These are phyloP conservation scores for Daldinia bambusicola DNA, from an alignment of 495 filamentous ascomycete genomes.

Conservation along the genomic window DNA sequence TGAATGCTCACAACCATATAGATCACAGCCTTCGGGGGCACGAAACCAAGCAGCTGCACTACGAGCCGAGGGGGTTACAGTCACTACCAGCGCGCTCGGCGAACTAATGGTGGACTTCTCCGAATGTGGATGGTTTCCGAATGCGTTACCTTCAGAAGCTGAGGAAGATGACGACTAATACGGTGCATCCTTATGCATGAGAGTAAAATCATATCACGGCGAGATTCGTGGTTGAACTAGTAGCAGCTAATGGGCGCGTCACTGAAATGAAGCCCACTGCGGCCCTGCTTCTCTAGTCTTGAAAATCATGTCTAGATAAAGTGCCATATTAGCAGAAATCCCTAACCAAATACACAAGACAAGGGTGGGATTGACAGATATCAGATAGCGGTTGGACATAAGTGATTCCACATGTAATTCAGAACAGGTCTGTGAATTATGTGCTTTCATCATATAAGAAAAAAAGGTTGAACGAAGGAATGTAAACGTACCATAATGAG, in stretches of 20 bases:
- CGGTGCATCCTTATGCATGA: neutral
- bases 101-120: constrained; percentile 75
- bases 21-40: constrained; percentile 72
- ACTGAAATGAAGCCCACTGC: neutral
- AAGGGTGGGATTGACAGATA: constrained; percentile 33
- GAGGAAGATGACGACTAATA: constrained; percentile 28
- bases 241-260: neutral
- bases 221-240: neutral
- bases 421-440: constrained; percentile 86
- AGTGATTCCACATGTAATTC: constrained; percentile 70
- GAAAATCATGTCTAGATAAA: neutral
- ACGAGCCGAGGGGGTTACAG: constrained; percentile 74
- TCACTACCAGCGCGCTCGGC: constrained; percentile 70
- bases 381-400: constrained; percentile 87
- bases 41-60: constrained; percentile 74
- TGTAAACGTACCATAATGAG: constrained; percentile 47
- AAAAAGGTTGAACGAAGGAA: constrained; percentile 25
- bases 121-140: constrained; percentile 82
- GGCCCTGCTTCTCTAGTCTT: neutral
- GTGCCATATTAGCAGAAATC: constrained; percentile 20
- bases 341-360: neutral
- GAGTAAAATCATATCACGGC: constrained; percentile 8
- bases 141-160: constrained; percentile 61
- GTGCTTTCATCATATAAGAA: constrained; percentile 69
- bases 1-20: constrained; percentile 44